These are phyloP conservation scores for Neocatenulostroma microsporum DNA, from an alignment of 2,329 filamentous ascomycete genomes.

Conservation along the genomic window DNA sequence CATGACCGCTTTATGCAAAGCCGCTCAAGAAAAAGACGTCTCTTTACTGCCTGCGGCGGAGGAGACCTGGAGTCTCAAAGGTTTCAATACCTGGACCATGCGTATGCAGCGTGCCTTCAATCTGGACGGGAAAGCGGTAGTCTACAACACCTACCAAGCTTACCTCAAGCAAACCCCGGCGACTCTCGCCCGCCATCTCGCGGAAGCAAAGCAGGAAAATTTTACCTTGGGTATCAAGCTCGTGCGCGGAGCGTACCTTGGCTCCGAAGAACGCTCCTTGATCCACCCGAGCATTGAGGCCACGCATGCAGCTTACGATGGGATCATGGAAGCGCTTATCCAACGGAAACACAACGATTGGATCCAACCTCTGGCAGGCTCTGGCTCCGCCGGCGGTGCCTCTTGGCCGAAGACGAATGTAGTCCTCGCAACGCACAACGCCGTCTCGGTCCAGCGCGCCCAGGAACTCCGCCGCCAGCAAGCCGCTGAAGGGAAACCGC, in stretches of 20 bases:
- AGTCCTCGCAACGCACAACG: slow-evolving; percentile 78
- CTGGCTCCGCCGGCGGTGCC: slow-evolving; percentile 18
- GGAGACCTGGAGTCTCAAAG: slow-evolving; percentile 67
- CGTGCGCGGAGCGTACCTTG: slow-evolving; percentile 51
- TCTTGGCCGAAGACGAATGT: slow-evolving; percentile 45
- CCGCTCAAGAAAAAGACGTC: slow-evolving; percentile 61
- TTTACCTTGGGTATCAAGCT: slow-evolving; percentile 52
- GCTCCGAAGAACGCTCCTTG: slow-evolving; percentile 42
- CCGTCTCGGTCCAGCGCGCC: slow-evolving; percentile 55
- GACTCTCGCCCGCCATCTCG: slow-evolving; percentile 41
- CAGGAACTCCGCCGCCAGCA: slow-evolving; percentile 44
- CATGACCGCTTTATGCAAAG: slow-evolving; percentile 66
- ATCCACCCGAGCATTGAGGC: slow-evolving; percentile 48
- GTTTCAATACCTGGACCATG: slow-evolving; percentile 74
- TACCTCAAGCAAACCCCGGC: slow-evolving; percentile 45
- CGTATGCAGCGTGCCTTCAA: slow-evolving; percentile 58
- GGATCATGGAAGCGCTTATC: slow-evolving; percentile 60
- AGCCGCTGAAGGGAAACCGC: slow-evolving; percentile 30
- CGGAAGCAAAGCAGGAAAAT: slow-evolving; percentile 36
- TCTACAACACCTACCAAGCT: slow-evolving; percentile 61
- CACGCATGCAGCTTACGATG: slow-evolving; percentile 60
- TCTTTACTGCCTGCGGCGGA: slow-evolving; percentile 79
- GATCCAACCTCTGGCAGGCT: slow-evolving; percentile 37
- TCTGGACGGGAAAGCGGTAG: slow-evolving; percentile 51
- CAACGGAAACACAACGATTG: slow-evolving; percentile 52